phyloP scores from a whole-genome alignment of 495 filamentous ascomycete genomes.

The Talaromyces ruber region DNA sequence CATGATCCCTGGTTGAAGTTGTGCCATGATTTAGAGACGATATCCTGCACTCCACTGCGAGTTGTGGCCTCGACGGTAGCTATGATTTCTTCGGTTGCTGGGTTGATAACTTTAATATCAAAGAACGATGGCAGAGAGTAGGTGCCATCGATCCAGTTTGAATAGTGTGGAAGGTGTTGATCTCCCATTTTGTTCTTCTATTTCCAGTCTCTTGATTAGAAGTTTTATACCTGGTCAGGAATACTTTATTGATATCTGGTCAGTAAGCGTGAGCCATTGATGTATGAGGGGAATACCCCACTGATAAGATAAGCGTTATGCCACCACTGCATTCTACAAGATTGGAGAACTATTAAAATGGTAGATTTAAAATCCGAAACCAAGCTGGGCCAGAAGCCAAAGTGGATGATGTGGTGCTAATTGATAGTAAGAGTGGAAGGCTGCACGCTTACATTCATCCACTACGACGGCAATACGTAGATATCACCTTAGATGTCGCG shows the following conservation, averaged over 20 bases:
- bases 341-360: too few species aligned
- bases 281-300: background rate
- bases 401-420: too few species aligned
- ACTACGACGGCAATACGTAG: too few species aligned
- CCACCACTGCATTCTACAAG: background rate
- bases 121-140: conserved; percentile 8
- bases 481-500: too few species aligned
- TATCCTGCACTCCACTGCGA: conserved; percentile 31
- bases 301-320: background rate
- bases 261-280: background rate
- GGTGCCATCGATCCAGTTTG: conserved; percentile 22
- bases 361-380: too few species aligned
- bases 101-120: conserved; percentile 16
- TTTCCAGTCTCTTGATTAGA: background rate
- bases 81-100: conserved; percentile 12
- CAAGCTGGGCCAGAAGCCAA: too few species aligned
- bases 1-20: conserved; percentile 48
- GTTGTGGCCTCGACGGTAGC: conserved; percentile 44
- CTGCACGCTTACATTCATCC: too few species aligned
- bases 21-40: conserved; percentile 35
- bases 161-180: conserved; percentile 7
- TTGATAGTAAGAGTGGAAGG: too few species aligned
- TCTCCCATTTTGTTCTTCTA: background rate
- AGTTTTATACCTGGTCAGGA: background rate
- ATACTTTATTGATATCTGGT: background rate